phyloP scores from a whole-genome alignment of 139 green algal genomes.

The Picochlorum sp. region DNA sequence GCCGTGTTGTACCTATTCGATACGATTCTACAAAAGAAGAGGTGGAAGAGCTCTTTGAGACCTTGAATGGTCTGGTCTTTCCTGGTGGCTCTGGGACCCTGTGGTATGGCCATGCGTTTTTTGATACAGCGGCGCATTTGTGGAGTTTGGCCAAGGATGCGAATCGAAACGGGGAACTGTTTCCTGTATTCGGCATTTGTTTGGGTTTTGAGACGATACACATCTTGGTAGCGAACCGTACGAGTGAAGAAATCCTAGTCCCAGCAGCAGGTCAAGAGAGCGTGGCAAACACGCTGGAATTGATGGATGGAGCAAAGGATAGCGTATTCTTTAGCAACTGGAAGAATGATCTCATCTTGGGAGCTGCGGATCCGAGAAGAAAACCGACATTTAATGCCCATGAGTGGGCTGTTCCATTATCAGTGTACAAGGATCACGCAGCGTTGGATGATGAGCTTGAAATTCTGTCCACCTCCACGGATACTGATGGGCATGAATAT shows the following conservation, averaged over 20 bases:
- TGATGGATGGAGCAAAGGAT: not conserved
- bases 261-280: conserved; percentile 5
- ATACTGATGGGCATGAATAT: not conserved
- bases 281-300: conserved; percentile 11
- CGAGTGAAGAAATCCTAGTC: conserved; percentile 9
- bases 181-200: conserved; percentile 17
- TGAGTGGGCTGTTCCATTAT: conserved; percentile 9
- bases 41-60: not conserved
- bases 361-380: not conserved
- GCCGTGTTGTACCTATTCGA: conserved; percentile 46
- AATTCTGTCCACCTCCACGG: conserved; percentile 9
- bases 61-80: conserved; percentile 50
- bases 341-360: not conserved
- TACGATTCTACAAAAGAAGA: conserved; percentile 14
- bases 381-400: conserved; percentile 16
- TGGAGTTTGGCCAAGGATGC: conserved; percentile 20
- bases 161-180: conserved; percentile 7
- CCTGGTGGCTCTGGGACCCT: conserved; percentile 33
- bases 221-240: conserved; percentile 8
- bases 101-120: conserved; percentile 45
- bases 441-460: not conserved
- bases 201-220: conserved; percentile 18
- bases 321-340: conserved; percentile 8
- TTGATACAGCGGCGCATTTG: conserved; percentile 40
- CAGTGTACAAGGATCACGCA: not conserved